Conservation (phyloP, 23 red algal species). For the Gracilaria gracilis region DNA sequence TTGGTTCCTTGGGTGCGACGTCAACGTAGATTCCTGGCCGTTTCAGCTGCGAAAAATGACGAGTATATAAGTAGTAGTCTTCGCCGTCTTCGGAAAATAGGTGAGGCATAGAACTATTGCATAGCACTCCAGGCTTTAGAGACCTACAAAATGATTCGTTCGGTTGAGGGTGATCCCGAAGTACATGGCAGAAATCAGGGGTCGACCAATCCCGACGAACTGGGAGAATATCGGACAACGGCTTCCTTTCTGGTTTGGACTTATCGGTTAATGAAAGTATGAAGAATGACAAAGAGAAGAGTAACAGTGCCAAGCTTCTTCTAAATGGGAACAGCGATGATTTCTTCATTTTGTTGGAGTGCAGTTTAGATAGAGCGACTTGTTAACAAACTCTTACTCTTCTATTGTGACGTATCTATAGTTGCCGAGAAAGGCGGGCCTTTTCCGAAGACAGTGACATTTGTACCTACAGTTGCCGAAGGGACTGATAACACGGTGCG, state of each 20-base stretch:
- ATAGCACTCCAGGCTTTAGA: not conserved
- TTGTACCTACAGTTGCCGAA: not conserved
- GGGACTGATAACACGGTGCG: not conserved
- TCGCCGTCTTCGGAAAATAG: constrained; percentile 54
- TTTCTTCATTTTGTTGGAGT: not conserved
- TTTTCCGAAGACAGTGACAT: not conserved
- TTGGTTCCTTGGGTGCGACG: constrained; percentile 55
- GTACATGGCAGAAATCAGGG: not conserved
- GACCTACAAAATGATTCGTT: not conserved
- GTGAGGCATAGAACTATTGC: constrained; percentile 20
- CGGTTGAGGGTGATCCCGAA: constrained; percentile 9
- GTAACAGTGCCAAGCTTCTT: not conserved
- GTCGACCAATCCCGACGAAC: constrained; percentile 4
- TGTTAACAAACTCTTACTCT: not conserved
- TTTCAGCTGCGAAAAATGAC: constrained; percentile 39
- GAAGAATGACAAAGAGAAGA: constrained; percentile 12
- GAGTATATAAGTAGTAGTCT: constrained; percentile 71
- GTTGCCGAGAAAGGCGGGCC: not conserved
- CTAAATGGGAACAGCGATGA: not conserved
- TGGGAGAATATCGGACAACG: not conserved
- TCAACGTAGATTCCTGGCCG: constrained; percentile 65
- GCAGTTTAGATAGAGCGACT: not conserved
- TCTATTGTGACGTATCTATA: no score
- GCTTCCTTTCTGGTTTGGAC: not conserved
- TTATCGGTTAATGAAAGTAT: not conserved